Evolutionary conservation across 176 grass and related monocot genomes (phyloP).

Genomic region (Guadua angustifolia): DNA sequence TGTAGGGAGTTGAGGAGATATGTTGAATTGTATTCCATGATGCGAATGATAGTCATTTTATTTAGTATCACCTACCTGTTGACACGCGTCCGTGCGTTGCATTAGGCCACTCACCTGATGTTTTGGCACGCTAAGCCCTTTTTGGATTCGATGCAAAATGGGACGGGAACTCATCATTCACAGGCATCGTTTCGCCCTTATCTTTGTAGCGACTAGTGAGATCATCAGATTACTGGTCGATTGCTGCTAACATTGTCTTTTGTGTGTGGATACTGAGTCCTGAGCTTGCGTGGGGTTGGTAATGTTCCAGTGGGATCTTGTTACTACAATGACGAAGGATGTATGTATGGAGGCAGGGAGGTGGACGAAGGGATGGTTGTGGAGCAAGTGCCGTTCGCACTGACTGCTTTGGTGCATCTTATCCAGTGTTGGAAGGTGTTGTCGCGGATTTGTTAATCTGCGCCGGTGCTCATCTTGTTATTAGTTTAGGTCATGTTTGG

Average conservation of each 20-base stretch:
- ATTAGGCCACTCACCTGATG: constrained; percentile 33
- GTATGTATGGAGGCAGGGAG: no score
- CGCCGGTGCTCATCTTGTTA: no score
- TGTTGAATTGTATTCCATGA: constrained; percentile 51
- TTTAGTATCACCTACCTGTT: constrained; percentile 44
- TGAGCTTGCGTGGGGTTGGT: background rate
- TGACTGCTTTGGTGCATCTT: no score
- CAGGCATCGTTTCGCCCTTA: background rate
- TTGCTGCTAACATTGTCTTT: background rate
- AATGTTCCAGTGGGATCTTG: background rate
- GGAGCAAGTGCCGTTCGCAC: no score
- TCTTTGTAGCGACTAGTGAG: background rate
- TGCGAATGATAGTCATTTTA: constrained; percentile 40
- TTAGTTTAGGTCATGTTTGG: no score
- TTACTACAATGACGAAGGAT: background rate
- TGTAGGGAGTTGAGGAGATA: constrained; percentile 45
- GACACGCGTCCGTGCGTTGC: constrained; percentile 28
- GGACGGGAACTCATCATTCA: no score
- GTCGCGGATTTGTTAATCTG: no score
- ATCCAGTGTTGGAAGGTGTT: no score
- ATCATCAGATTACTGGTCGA: background rate
- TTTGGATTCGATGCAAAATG: background rate
- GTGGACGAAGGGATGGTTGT: background rate
- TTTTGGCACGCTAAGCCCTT: constrained; percentile 9
- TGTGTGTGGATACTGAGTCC: background rate